Conservation (phyloP, 1,139 yeast species). For the Hanseniaspora uvarum region DNA sequence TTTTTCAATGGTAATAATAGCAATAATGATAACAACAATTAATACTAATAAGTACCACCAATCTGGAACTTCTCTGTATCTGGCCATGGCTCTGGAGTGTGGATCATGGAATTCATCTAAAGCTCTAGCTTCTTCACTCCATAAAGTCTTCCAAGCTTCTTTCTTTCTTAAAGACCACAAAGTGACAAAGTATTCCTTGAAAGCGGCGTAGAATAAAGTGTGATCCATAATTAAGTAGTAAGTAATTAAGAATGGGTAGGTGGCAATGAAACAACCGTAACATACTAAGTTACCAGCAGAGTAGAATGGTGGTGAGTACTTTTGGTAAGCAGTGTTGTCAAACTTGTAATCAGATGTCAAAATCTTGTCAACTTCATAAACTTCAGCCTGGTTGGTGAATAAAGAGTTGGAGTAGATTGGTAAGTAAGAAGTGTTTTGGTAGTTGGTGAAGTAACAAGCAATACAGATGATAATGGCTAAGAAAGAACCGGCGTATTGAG, state of each 20-base stretch:
- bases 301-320: constrained; percentile 49
- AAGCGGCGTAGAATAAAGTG: constrained; percentile 25
- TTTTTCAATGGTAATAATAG: constrained; percentile 39
- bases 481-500: constrained; percentile 37
- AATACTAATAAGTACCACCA: constrained; percentile 46
- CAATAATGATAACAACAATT: constrained; percentile 41
- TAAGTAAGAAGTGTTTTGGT: constrained; percentile 42
- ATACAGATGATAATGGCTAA: constrained; percentile 37
- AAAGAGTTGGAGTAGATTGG: constrained; percentile 46
- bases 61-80: constrained; percentile 53
- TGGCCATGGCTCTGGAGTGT: constrained; percentile 46
- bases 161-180: constrained; percentile 29
- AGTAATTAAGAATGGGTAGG: constrained; percentile 47
- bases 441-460: constrained; percentile 43
- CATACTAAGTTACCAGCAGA: constrained; percentile 46
- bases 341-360: constrained; percentile 35
- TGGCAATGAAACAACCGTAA: constrained; percentile 49
- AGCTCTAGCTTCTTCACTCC: constrained; percentile 17
- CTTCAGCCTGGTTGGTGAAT: constrained; percentile 41
- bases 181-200: constrained; percentile 28
- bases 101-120: constrained; percentile 40
- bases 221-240: constrained; percentile 34
- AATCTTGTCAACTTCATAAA: constrained; percentile 37
- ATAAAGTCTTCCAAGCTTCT: constrained; percentile 23
- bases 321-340: constrained; percentile 36